Base-by-base conservation (phyloP, 2,329 filamentous ascomycete species). In the Fusarium haematococcum region DNA sequence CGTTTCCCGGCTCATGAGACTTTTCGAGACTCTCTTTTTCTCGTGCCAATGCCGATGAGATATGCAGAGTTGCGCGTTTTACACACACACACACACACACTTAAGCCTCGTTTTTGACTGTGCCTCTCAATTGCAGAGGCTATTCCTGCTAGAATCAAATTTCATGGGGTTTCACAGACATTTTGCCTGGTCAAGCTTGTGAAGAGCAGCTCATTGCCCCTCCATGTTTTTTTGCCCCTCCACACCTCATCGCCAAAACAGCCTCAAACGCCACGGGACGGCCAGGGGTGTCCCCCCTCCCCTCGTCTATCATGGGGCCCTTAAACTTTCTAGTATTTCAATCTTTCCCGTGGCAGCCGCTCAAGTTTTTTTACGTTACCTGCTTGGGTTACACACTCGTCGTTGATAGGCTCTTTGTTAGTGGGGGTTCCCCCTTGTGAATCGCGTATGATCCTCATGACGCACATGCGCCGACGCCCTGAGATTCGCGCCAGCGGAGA, bases 221-320 rank as follows among this genome's bases (percentile, higher is more conserved):
- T 74, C 60, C 71, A 71, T 72, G 68, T 2, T 16, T 35, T 59
- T 57, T 65, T 63, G 27, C 71, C 72, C 71, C 72, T 73, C 72
- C 72, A 75, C 72, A 73, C 68, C 61, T 63, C 61, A 61, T 56
- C 58, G 37, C 52, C 54, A 37, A 70, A 61, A 43, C 43, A 59
- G 68, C 69, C 43, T 58, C 39, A 54, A 54, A 57, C 50, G 64
- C 54, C 58, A 62, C 63, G 45, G 56, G 48, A 54, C 20, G 20
- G 54, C 56, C 67, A 71, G 30, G 59, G 45, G 39, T 23, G 25
- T 35, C 43, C 41, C 70, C 63, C 32, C 30, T 30, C 48, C 41
- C 70, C 63, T 20, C 32, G 8, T 67, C 50, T 23, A 56, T 50
- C 50, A 20, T 70, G 60, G 60, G 45, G n/a, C 11, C 6, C 20